These are phyloP conservation scores for Aureoboletus auriporus DNA, from an alignment of 768 basidiomycete genomes.

Conservation along the genomic window DNA sequence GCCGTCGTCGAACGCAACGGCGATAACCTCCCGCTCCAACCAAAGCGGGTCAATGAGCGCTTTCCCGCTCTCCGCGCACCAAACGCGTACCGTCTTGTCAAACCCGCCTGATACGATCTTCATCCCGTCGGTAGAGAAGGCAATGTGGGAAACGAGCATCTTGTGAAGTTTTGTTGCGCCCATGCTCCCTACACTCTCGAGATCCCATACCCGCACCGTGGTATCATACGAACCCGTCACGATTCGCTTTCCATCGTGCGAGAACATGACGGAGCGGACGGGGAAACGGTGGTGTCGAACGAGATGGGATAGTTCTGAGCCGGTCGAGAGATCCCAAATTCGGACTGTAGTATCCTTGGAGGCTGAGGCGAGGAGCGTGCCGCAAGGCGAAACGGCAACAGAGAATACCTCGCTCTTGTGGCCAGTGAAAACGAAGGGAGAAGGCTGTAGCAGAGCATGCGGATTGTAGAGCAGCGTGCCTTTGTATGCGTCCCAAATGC, in stretches of 20 bases:
- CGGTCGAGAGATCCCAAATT: conserved; percentile 22
- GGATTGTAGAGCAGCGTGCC: conserved; percentile 17
- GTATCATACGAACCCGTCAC: conserved; percentile 25
- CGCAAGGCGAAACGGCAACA: conserved; percentile 29
- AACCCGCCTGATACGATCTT: conserved; percentile 28
- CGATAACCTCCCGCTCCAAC: conserved; percentile 15
- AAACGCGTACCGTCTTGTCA: conserved; percentile 28
- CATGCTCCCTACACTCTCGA: conserved; percentile 26
- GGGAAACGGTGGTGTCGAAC: conserved; percentile 26
- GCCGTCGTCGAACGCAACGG: conserved; percentile 23
- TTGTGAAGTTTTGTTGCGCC: conserved; percentile 23
- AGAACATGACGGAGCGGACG: conserved; percentile 25
- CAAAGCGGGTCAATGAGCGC: conserved; percentile 17
- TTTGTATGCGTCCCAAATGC: conserved; percentile 25
- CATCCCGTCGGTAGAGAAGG: conserved; percentile 27
- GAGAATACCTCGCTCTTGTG: conserved; percentile 25
- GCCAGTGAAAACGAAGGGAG: conserved; percentile 14
- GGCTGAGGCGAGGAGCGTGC: conserved; percentile 25
- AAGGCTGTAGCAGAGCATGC: not conserved
- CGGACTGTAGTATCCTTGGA: conserved; percentile 31
- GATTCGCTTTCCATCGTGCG: conserved; percentile 24
- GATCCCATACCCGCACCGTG: conserved; percentile 31
- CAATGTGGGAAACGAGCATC: conserved; percentile 21
- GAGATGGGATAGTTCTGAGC: conserved; percentile 20
- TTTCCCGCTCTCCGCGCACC: conserved; percentile 23